Evolutionary conservation across 768 basidiomycete species (phyloP), one percentile per base, ranked within the genome.

Genomic region (Termitomyces sp.): DNA sequence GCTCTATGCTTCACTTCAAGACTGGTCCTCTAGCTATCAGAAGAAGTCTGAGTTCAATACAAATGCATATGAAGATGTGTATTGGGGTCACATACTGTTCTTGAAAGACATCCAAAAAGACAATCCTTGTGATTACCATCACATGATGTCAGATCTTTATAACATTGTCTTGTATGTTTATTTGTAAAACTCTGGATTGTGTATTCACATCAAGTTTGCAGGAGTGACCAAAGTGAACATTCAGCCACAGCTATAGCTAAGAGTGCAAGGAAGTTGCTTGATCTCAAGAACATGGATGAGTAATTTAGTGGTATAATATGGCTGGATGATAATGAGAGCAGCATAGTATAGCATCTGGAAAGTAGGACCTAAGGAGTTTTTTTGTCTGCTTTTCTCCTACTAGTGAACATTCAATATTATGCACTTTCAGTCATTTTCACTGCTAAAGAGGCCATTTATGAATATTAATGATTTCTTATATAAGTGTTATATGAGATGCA

Each of bases 121-220:
- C 18, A 56, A 53, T 2, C 30, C 37, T 40, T 18, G 16, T 20
- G 20, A 16, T 14, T 60, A 56, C 37, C 59, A 60, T 46, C 18
- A 32, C n/a, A 32, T 60, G 14, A 60, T 60, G 59, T 30, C 50
- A 27, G 47, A 60, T 36, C 54, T 60, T 5, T 60, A 56, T 18
- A 32, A 51, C 9, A 24, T 26, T 4, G 59, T 32, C 22, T 45
- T 12, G 50, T 60, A 48, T 12, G 53, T 54, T n/a, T 8, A 50
- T 14, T 40, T 39, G 16, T 48, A 27, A 18, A 34, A 6, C 24
- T 36, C 14, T 7, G 18, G 26, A 32, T 36, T n/a, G 1, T n/a
- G 3, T 18, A n/a, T 33, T 48, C 6, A 45, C 56, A 26, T 22
- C 4, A 2, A 20, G 18, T 12, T 12, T 52, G 20, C 18, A 43